Evolutionary conservation across 345 rosid genomes (phyloP), one percentile per base, ranked within the genome.

Genomic region (Pistacia atlantica): DNA sequence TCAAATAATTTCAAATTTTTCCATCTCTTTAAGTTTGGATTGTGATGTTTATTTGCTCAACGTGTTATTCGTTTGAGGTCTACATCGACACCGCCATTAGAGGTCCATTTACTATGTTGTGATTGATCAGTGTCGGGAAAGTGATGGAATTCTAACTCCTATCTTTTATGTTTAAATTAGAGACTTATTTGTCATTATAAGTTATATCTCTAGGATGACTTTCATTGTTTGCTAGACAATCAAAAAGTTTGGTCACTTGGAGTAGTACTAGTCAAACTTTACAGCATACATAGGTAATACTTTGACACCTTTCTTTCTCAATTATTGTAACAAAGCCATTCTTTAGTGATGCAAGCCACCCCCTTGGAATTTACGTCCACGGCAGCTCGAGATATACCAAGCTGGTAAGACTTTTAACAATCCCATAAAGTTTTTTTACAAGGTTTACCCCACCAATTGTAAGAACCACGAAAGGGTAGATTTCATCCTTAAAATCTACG

Each of bases 71-170:
- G 13, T 37, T 25, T 37, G 1, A 54, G 48, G 72, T 62, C 80
- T 65, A 14, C 18, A 12, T 55, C 75, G 28, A n/a, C 10, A 8
- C 76, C 25, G 25, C 72, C 75, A 9, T 22, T 16, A 54, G 25
- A 54, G 25, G 17, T 74, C 76, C 70, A 25, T 62, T 42, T 73
- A 8, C 3, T 38, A 52, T 46, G 56, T 22, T 22, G 25, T 22
- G 25, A 22, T 22, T 14, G 5, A 46, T 65, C 38, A 6, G 60
- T 61, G 45, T 54, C 62, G 2, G 72, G 74, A 79, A 70, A 78
- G 65, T 72, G 80, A 81, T 79, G 54, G 48, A 68, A 73, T 60
- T 70, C 78, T 73, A 77, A 60, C 72, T 31, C 45, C 42, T 38
- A 66, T 31, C 52, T 56, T 25, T 45, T 74, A 33, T 74, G 20